Conservation (phyloP, 2,329 filamentous ascomycete species). For the Tolypocladium nubicola region DNA sequence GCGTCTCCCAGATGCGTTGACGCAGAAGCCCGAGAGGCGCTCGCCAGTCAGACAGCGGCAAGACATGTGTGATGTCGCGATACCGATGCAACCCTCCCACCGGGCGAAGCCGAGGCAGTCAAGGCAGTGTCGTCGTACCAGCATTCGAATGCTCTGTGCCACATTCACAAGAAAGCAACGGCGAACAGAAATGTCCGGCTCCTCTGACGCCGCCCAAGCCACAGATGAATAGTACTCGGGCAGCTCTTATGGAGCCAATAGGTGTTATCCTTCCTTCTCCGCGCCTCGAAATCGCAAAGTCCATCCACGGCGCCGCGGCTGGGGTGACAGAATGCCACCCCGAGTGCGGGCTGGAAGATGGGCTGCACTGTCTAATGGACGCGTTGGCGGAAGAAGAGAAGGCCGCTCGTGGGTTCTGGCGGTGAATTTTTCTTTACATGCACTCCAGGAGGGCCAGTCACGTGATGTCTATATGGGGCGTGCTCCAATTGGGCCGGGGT, state of each 20-base stretch:
- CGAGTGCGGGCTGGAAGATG: conserved; percentile 50
- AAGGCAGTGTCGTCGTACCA: not conserved
- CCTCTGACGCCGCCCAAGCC: conserved; percentile 32
- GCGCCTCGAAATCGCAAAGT: conserved; percentile 48
- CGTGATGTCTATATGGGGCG: conserved; percentile 1
- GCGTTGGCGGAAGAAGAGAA: conserved; percentile 48
- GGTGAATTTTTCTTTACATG: conserved; percentile 1
- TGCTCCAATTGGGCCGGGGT: not conserved
- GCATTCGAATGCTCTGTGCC: not conserved
- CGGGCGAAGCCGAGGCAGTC: not conserved
- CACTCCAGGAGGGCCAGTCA: not conserved
- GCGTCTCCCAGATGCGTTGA: not conserved
- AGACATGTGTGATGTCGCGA: not conserved
- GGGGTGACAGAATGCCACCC: conserved; percentile 58
- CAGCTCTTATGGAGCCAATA: conserved; percentile 47
- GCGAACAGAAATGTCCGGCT: conserved; percentile 20
- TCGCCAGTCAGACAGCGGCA: not conserved
- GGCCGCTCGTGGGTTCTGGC: conserved; percentile 2
- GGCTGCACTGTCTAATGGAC: conserved; percentile 80
- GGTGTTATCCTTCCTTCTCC: conserved; percentile 33
- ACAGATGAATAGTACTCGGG: conserved; percentile 33
- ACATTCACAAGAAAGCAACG: not conserved
- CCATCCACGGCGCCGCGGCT: conserved; percentile 51
- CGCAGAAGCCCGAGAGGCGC: not conserved
- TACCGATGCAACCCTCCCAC: not conserved